Evolutionary conservation across 2,329 filamentous ascomycete species (phyloP), one percentile per base, ranked within the genome.

Genomic region (Calonectria pseudoturangicola): DNA sequence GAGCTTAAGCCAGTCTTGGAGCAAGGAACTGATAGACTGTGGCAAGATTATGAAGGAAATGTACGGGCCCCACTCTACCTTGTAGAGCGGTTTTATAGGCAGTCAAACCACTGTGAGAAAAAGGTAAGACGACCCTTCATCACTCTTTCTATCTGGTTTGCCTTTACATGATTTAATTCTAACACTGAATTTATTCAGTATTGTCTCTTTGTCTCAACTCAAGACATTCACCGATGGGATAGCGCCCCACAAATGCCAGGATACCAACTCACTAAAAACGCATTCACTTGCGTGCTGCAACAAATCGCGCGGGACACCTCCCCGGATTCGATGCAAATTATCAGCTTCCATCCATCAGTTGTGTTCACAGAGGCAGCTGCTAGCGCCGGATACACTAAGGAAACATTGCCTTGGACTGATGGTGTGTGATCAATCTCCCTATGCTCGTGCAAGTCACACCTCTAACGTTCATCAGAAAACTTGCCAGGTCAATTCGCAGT

Each of bases 401-500:
- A 79, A 1, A 77, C 72, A 12, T 36, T 79, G 12, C 77, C 77
- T 4, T 79, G 77, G 77, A 68, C 70, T 4, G 71, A 77, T 12
- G 76, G 77, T 78, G 28, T 3, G 70, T 47, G 2, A 25, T 8
- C 12, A 56, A 15, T 41, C 21, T 13, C 1, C 1, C 33, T 8
- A 33, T 33, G n/a, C 25, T n/a, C 15, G 27, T 30, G 30, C 3
- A 0, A 9, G 21, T 16, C 13, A 0, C 2, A 21, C 16, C 6
- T 27, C 7, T 68, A 13, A 48, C 10, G 8, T 2, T 16, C 4
- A 2, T 33, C 51, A 85, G 83, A 81, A n/a, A 79, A 81, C 39
- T 80, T 88, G 0, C 84, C 86, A 0, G 85, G 81, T 5, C 74
- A 83, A n/a, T 88, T 87, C 67, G 76, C 80, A 9, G 81, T 88